Evolutionary conservation across 1,284 basidiomycete species (phyloP).

Genomic region (Xerocomus tenax): DNA sequence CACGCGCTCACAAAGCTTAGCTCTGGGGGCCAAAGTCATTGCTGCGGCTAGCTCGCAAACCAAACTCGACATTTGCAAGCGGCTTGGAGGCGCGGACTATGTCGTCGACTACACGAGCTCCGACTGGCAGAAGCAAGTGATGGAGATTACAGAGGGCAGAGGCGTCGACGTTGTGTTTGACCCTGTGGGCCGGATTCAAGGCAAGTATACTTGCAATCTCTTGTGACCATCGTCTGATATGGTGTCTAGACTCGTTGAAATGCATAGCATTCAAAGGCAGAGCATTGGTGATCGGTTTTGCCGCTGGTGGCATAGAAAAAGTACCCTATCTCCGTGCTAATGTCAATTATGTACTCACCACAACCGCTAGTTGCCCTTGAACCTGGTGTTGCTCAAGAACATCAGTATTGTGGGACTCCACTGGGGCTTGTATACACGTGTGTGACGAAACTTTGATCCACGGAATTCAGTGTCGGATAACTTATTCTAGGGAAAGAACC

Average conservation of each 20-base stretch:
- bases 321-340: slow-evolving; percentile 32
- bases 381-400: slow-evolving; percentile 84
- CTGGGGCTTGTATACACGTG: slow-evolving; percentile 77
- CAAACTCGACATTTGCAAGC: slow-evolving; percentile 63
- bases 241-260: slow-evolving; percentile 58
- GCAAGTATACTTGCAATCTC: slow-evolving; percentile 30
- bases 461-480: neutral
- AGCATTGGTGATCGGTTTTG: slow-evolving; percentile 87
- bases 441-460: slow-evolving; percentile 23
- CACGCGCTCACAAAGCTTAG: slow-evolving; percentile 31
- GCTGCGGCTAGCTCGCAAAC: slow-evolving; percentile 64
- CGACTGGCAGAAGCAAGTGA: slow-evolving; percentile 69
- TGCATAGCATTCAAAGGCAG: slow-evolving; percentile 94
- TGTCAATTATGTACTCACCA: neutral
- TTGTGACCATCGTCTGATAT: neutral
- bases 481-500: slow-evolving; percentile 55
- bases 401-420: slow-evolving; percentile 73
- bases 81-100: slow-evolving; percentile 64
- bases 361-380: slow-evolving; percentile 63
- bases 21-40: slow-evolving; percentile 70
- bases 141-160: slow-evolving; percentile 66
- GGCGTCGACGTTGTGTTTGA: slow-evolving; percentile 88
- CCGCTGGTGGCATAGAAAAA: slow-evolving; percentile 83
- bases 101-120: slow-evolving; percentile 57
- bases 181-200: slow-evolving; percentile 74